Percentiles rank a stretch among this genome's conserved stretches.
phyloP scores from a whole-genome alignment of 129 eudicot genomes.

The Chrysanthemum lavandulifolium region DNA sequence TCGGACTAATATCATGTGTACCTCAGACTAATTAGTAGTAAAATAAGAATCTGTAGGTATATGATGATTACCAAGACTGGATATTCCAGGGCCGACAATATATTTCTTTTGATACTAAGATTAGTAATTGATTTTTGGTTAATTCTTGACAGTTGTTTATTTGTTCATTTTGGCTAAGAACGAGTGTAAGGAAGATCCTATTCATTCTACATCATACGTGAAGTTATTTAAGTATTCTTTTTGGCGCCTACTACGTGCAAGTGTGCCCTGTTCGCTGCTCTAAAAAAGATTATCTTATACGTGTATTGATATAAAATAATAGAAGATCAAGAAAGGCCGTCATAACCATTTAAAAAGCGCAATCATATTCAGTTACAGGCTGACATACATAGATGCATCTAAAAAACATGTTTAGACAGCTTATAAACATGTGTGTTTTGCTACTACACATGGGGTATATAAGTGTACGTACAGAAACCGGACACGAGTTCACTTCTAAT shows the following conservation, averaged over 20 bases:
- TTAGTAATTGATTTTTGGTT: neutral
- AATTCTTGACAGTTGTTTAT: neutral
- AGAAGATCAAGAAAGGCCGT: neutral
- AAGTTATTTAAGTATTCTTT: neutral
- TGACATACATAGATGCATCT: constrained; percentile 22
- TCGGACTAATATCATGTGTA: neutral
- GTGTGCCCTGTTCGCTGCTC: neutral
- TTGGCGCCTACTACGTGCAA: neutral
- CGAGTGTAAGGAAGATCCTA: neutral
- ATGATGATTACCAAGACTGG: too few species aligned
- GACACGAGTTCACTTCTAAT: constrained; percentile 35
- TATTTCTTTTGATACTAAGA: too few species aligned
- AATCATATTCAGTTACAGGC: constrained; percentile 29
- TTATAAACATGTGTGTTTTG: constrained; percentile 38
- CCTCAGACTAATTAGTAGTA: neutral
- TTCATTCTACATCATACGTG: neutral
- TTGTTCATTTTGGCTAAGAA: neutral
- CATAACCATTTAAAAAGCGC: neutral
- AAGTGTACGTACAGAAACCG: constrained; percentile 31
- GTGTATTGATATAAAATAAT: neutral
- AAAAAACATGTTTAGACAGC: constrained; percentile 33
- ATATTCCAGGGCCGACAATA: too few species aligned
- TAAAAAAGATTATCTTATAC: neutral
- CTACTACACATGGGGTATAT: constrained; percentile 32
- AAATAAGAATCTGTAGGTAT: too few species aligned